phyloP scores from a whole-genome alignment of 2,329 filamentous ascomycete species.

The Epichloe uncinata region DNA sequence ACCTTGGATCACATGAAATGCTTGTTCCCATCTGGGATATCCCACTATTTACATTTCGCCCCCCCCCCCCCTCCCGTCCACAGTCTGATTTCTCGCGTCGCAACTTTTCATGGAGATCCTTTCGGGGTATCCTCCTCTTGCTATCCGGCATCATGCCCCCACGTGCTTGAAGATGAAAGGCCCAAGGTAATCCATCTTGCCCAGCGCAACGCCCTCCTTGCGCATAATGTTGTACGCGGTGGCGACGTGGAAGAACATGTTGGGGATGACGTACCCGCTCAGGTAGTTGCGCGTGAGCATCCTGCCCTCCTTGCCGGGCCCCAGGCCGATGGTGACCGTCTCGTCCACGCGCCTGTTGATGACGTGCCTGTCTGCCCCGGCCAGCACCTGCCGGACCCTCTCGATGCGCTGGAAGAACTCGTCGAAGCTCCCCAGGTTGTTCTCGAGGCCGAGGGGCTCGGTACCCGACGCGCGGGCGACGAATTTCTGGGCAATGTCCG shows the following conservation, averaged over 20 bases:
- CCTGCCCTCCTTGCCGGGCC: conserved; percentile 14
- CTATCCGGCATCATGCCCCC: no score
- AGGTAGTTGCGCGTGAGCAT: conserved; percentile 28
- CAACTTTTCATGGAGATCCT: no score
- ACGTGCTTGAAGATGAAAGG: conserved; percentile 16
- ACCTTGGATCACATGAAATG: no score
- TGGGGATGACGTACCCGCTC: conserved; percentile 37
- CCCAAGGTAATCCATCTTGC: conserved; percentile 42
- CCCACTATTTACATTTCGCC: no score
- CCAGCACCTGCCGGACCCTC: conserved; percentile 16
- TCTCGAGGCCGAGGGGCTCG: conserved; percentile 14
- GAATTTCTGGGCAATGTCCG: conserved; percentile 19
- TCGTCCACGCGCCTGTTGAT: conserved; percentile 20
- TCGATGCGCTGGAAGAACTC: conserved; percentile 22
- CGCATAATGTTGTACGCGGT: conserved; percentile 49
- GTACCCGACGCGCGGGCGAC: conserved; percentile 20
- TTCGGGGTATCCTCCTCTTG: no score
- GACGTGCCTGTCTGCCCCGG: conserved; percentile 19
- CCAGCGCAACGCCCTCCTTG: conserved; percentile 46
- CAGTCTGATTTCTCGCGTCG: no score
- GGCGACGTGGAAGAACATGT: conserved; percentile 50
- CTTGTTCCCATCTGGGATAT: no score
- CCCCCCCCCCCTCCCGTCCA: no score
- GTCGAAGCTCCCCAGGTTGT: conserved; percentile 21
- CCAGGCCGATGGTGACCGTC: conserved; percentile 18